phyloP scores from a whole-genome alignment of 352 stramenopile species.

The Aphanomyces stellatus region DNA sequence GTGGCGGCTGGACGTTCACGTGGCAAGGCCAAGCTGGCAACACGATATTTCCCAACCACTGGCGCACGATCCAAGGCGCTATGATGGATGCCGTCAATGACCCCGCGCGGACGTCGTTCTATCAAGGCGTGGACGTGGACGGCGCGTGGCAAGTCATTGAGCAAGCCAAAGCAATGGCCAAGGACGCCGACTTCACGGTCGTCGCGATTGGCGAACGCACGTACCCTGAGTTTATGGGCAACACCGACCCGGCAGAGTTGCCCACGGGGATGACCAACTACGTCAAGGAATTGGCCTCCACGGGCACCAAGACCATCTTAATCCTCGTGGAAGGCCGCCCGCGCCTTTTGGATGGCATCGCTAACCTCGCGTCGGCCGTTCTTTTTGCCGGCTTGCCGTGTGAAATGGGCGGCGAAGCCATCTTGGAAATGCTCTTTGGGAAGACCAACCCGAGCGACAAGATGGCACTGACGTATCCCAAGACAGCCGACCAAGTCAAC shows the following conservation, averaged over 20 bases:
- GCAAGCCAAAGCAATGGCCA: slow-evolving; percentile 32
- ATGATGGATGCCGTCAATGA: slow-evolving; percentile 16
- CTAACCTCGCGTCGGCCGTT: slow-evolving; percentile 43
- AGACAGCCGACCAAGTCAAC: slow-evolving; percentile 40
- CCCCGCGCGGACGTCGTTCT: slow-evolving; percentile 21
- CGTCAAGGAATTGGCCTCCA: slow-evolving; percentile 37
- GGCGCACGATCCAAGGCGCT: slow-evolving; percentile 43
- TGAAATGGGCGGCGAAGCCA: slow-evolving; percentile 62
- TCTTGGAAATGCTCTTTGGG: slow-evolving; percentile 66
- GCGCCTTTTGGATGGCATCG: slow-evolving; percentile 39
- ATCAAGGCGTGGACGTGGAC: slow-evolving; percentile 47
- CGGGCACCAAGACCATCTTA: slow-evolving; percentile 56
- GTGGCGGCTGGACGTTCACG: slow-evolving; percentile 59
- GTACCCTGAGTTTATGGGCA: slow-evolving; percentile 78
- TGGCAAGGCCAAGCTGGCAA: slow-evolving; percentile 59
- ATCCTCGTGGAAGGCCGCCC: slow-evolving; percentile 61
- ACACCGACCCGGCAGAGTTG: slow-evolving; percentile 52
- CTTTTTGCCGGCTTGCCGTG: slow-evolving; percentile 66
- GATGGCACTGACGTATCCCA: slow-evolving; percentile 74
- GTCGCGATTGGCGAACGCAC: slow-evolving; percentile 60
- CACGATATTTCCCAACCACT: slow-evolving; percentile 50
- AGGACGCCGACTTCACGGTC: slow-evolving; percentile 58
- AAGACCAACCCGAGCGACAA: slow-evolving; percentile 60
- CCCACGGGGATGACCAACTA: slow-evolving; percentile 51
- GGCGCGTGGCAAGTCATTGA: slow-evolving; percentile 48